phyloP scores from a whole-genome alignment of 1,139 yeast species.

The Saccharomyces hybrid region DNA sequence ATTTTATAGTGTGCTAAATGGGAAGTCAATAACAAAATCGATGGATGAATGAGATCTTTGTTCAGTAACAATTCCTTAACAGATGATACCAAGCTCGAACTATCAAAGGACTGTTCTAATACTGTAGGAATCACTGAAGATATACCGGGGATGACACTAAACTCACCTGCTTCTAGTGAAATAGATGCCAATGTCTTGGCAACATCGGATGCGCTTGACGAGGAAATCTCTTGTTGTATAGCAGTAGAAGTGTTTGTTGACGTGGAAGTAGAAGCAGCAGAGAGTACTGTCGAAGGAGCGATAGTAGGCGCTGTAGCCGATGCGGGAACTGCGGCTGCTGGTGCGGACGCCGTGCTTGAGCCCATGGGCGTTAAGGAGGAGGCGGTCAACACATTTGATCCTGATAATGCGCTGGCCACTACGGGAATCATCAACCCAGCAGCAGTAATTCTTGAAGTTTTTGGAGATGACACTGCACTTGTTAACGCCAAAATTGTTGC shows the following conservation, averaged over 20 bases:
- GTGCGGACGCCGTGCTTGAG: slow-evolving; percentile 1
- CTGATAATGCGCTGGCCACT: slow-evolving; percentile 22
- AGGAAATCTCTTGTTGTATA: slow-evolving; percentile 3
- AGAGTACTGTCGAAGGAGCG: slow-evolving; percentile 7
- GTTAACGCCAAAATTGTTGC: slow-evolving; percentile 40
- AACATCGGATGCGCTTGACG: slow-evolving; percentile 13
- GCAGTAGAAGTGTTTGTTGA: slow-evolving; percentile 1
- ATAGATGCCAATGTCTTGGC: slow-evolving; percentile 26
- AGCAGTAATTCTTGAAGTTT: slow-evolving; percentile 31
- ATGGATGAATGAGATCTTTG: slow-evolving; percentile 71
- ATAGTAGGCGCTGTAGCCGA: slow-evolving; percentile 6
- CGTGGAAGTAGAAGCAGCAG: slow-evolving; percentile 8
- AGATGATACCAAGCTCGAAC: slow-evolving; percentile 24
- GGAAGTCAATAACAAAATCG: slow-evolving; percentile 68
- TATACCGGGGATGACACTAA: slow-evolving; percentile 29
- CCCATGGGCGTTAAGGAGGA: slow-evolving; percentile 9
- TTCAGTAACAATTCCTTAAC: slow-evolving; percentile 30
- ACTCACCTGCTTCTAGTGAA: slow-evolving; percentile 23
- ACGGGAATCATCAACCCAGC: slow-evolving; percentile 31
- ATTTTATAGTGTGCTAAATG: slow-evolving; percentile 77
- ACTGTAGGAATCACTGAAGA: slow-evolving; percentile 28
- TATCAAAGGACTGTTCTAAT: slow-evolving; percentile 21
- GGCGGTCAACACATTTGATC: slow-evolving; percentile 20
- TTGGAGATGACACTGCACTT: slow-evolving; percentile 31
- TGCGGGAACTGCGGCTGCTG: slow-evolving; percentile 4